Base-by-base conservation (phyloP, 352 stramenopile genomes). In the Globisporangium solare region DNA sequence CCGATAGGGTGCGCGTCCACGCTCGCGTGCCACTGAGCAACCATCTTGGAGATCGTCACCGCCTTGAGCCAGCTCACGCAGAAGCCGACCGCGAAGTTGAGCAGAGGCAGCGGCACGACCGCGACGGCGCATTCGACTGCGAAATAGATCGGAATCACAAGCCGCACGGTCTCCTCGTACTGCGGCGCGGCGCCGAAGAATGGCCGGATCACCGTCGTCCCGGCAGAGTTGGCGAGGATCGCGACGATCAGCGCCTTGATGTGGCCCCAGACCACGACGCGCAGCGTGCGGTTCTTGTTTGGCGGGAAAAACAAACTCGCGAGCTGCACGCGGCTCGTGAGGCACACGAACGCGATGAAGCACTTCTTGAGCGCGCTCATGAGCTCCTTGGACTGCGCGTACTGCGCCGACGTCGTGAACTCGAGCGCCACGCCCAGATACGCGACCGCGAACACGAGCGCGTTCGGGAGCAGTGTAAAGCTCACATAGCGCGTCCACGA, bases 61-160 rank as follows among this genome's bases (percentile, higher is more conserved):
- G 80, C 74, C 66, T 90, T 90, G 49, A 89, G 61, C 80, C 80
- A 90, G 56, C 78, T 81, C 47, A 90, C 78, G 54, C 67, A 60
- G n/a, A 88, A 60, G 18, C 76, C 75, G 22, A 83, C 58, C 17
- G 78, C 45, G n/a, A 71, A 67, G 56, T 83, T 74, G 18, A 90
- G 60, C 17, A 86, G 21, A 15, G 65, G 46, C 24, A 70, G 53
- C 6, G 80, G 80, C 10, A 90, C 54, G 18, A 68, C 49, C 7
- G 70, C 73, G 12, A 86, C 54, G 15, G 68, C 58, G 27, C 74
- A 39, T 59, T 76, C 73, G 13, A 88, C 70, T 2, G 68, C 35
- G 17, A 73, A 60, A 66, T 87, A 89, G 35, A 85, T 70, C 0
- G 80, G 78, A 20, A 88, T 61, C 20, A 88, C 78, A 18, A 87